Evolutionary conservation across 495 filamentous ascomycete genomes (phyloP).

Genomic region (Hypoxylon trugodes): DNA sequence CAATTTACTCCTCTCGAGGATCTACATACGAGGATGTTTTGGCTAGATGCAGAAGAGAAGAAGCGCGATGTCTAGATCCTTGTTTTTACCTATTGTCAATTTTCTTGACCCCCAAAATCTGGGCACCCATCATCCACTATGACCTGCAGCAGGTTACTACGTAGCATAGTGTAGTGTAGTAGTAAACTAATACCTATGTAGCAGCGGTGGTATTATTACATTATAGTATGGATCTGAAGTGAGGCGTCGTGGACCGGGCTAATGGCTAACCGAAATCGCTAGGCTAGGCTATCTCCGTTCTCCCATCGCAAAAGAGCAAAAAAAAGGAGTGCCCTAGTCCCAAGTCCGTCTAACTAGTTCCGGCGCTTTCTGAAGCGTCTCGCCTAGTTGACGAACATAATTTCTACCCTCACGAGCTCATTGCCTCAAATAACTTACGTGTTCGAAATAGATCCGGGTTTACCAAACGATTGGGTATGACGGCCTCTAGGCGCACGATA

Average conservation of each 20-base stretch:
- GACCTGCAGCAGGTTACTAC: conserved; percentile 36
- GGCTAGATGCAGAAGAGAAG: conserved; percentile 10
- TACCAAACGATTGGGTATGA: conserved; percentile 20
- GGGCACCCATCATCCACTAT: conserved; percentile 26
- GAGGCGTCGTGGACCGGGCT: conserved; percentile 30
- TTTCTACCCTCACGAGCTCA: neutral
- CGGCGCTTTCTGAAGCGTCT: conserved; percentile 20
- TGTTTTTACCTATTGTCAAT: conserved; percentile 21
- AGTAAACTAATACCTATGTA: too few species aligned
- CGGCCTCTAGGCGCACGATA: neutral
- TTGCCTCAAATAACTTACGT: conserved; percentile 28
- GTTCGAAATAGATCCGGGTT: neutral
- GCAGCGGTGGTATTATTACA: conserved; percentile 14
- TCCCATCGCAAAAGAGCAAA: too few species aligned
- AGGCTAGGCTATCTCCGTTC: conserved; percentile 27
- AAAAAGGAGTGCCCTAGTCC: conserved; percentile 23
- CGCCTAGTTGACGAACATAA: conserved; percentile 1
- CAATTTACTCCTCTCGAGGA: conserved; percentile 4
- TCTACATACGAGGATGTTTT: conserved; percentile 18
- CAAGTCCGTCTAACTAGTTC: conserved; percentile 33
- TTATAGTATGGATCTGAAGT: too few species aligned
- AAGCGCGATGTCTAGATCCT: conserved; percentile 29
- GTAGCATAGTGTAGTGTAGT: too few species aligned
- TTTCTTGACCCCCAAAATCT: conserved; percentile 37
- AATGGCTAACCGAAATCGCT: conserved; percentile 34